These are phyloP conservation scores for Colletotrichum somersetense DNA, from an alignment of 2,329 filamentous ascomycete species.

Conservation along the genomic window DNA sequence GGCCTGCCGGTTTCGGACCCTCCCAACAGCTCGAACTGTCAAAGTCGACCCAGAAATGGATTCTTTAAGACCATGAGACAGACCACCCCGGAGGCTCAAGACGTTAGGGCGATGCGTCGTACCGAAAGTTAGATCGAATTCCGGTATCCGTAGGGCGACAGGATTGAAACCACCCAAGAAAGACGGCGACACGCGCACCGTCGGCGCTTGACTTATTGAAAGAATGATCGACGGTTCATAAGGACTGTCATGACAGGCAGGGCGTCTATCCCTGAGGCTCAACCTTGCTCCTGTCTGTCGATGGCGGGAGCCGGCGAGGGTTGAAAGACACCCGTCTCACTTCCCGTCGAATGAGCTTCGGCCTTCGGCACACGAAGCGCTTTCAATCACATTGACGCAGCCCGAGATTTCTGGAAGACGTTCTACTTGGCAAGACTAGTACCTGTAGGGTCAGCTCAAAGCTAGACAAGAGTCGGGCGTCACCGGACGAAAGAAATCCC, in stretches of 20 bases:
- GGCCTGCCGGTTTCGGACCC: not conserved
- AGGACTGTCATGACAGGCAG: not conserved
- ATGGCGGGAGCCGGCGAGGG: slow-evolving; percentile 24
- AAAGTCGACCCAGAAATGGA: not conserved
- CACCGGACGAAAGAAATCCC: slow-evolving; percentile 14
- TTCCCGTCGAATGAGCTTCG: slow-evolving; percentile 22
- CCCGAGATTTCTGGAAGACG: slow-evolving; percentile 15
- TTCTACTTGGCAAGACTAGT: slow-evolving; percentile 18
- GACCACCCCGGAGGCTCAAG: not conserved
- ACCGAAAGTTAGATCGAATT: not conserved
- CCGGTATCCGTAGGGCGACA: slow-evolving; percentile 17
- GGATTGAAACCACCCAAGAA: not conserved
- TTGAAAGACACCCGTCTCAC: slow-evolving; percentile 1
- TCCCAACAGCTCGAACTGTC: not conserved
- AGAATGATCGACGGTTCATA: not conserved
- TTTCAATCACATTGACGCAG: slow-evolving; percentile 9
- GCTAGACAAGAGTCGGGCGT: slow-evolving; percentile 17
- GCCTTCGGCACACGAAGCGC: slow-evolving; percentile 22
- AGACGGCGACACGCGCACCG: slow-evolving; percentile 27
- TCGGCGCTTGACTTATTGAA: slow-evolving; percentile 20
- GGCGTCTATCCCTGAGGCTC: slow-evolving; percentile 8
- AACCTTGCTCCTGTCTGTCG: not conserved
- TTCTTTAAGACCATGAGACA: not conserved
- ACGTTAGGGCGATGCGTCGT: not conserved
- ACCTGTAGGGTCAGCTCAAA: slow-evolving; percentile 5